Percentiles rank a stretch among this genome's conserved stretches.
Conservation (phyloP, 495 filamentous ascomycete genomes). For the Lasiosphaeris hirsuta region DNA sequence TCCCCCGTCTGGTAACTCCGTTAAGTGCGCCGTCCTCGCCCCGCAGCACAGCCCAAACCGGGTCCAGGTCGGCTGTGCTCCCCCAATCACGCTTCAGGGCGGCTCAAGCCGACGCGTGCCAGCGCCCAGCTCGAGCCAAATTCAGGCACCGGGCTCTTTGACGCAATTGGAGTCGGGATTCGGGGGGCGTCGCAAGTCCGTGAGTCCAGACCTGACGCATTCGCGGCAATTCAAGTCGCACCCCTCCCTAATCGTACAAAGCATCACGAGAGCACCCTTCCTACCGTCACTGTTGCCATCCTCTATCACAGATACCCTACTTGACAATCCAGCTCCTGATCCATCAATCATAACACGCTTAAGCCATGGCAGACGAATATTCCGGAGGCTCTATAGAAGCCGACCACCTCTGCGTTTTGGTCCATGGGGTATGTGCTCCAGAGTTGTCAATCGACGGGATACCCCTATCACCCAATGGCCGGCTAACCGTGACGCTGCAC, state of each 20-base stretch:
- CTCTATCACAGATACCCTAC: too few relatives aligned
- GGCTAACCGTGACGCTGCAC: slow-evolving; percentile 13
- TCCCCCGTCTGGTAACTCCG: too few relatives aligned
- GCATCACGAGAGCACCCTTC: not conserved
- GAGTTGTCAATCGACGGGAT: too few relatives aligned
- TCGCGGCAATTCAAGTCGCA: too few relatives aligned
- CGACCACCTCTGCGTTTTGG: slow-evolving; percentile 87
- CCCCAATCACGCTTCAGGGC: too few relatives aligned
- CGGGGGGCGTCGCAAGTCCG: not conserved
- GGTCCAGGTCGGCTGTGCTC: too few relatives aligned
- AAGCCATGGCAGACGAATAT: slow-evolving; percentile 32
- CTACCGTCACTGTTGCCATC: too few relatives aligned
- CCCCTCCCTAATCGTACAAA: not conserved
- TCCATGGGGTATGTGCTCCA: slow-evolving; percentile 69
- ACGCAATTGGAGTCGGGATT: not conserved
- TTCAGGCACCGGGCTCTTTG: too few relatives aligned
- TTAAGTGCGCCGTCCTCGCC: too few relatives aligned
- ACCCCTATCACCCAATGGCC: not conserved
- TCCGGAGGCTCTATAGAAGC: slow-evolving; percentile 37
- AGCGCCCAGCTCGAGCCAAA: too few relatives aligned
- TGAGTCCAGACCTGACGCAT: not conserved
- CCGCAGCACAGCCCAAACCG: too few relatives aligned
- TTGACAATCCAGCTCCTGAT: not conserved
- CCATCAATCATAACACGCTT: not conserved
- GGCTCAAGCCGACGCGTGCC: too few relatives aligned